A percentile compares a stretch with the other conserved stretches of the same genome.
Conservation (phyloP, 202 grass and related monocot species). For the Schoenoplectus triqueter region DNA sequence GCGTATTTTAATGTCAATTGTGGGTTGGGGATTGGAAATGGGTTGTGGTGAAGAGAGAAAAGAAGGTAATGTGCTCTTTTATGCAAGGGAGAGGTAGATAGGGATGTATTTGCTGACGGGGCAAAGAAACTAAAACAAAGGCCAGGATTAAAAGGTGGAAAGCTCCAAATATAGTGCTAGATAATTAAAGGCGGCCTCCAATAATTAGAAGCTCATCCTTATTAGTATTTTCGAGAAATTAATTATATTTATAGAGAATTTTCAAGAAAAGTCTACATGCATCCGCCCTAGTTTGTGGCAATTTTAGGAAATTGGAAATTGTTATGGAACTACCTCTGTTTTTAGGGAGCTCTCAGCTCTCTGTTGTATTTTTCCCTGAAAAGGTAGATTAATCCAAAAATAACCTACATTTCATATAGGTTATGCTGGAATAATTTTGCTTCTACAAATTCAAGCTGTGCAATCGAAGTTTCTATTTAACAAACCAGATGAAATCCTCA, state of each 20-base stretch:
- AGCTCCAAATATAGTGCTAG: conserved; percentile 17
- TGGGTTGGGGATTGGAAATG: neutral
- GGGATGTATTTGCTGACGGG: neutral
- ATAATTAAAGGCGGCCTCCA: neutral
- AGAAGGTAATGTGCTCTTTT: conserved; percentile 13
- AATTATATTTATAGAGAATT: neutral
- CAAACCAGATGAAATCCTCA: neutral
- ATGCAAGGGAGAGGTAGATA: neutral
- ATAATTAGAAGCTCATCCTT: neutral
- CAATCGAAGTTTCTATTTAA: neutral
- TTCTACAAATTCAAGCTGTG: neutral
- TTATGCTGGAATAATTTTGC: neutral
- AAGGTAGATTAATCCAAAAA: neutral
- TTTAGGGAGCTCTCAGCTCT: neutral
- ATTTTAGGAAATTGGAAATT: neutral
- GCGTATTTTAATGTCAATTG: conserved; percentile 4
- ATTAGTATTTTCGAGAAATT: neutral
- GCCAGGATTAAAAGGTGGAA: neutral
- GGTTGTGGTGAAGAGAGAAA: neutral
- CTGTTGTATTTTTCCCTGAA: neutral
- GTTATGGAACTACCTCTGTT: neutral
- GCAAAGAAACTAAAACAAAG: neutral
- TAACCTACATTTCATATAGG: neutral
- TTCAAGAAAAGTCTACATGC: neutral
- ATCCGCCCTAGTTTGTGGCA: neutral